Evolutionary conservation across 192 early-diverging fungal genomes (phyloP).

Genomic region (Mortierella alpina): DNA sequence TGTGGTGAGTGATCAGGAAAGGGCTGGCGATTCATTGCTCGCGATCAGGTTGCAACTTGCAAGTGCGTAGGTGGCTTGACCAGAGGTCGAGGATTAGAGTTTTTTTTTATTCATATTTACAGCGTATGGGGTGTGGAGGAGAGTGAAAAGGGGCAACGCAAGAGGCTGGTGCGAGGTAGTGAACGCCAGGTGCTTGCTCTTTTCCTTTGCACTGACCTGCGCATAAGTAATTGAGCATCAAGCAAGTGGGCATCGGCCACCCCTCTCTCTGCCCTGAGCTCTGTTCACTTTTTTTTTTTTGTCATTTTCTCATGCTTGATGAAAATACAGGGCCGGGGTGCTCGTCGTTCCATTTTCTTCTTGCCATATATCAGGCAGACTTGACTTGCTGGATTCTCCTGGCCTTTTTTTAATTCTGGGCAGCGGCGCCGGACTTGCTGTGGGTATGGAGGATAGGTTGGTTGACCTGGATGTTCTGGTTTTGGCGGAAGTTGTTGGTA

Average conservation of each 20-base stretch:
- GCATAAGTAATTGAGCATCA: too few species aligned
- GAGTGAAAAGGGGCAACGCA: background rate
- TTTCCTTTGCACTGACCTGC: too few species aligned
- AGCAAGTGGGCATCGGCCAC: background rate
- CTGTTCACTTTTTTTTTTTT: background rate
- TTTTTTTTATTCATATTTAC: conserved; percentile 5
- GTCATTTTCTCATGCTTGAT: background rate
- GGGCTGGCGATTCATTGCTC: too few species aligned
- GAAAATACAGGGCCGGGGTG: too few species aligned
- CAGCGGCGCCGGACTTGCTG: conserved; percentile 45
- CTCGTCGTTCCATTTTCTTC: background rate
- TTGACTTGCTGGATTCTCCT: background rate
- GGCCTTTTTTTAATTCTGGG: conserved; percentile 15
- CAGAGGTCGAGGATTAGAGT: background rate
- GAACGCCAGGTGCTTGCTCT: too few species aligned
- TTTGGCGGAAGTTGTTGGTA: conserved; percentile 38
- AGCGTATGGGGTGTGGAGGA: background rate
- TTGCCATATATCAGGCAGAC: background rate
- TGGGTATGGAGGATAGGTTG: conserved; percentile 49
- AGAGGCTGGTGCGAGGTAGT: too few species aligned
- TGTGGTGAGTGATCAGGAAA: too few species aligned
- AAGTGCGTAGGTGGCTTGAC: background rate
- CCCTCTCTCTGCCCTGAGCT: background rate
- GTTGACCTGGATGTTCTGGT: conserved; percentile 39
- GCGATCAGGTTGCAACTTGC: too few species aligned